Evolutionary conservation across 1,139 yeast genomes (phyloP).

Genomic region (Suhomyces atakaporum): DNA sequence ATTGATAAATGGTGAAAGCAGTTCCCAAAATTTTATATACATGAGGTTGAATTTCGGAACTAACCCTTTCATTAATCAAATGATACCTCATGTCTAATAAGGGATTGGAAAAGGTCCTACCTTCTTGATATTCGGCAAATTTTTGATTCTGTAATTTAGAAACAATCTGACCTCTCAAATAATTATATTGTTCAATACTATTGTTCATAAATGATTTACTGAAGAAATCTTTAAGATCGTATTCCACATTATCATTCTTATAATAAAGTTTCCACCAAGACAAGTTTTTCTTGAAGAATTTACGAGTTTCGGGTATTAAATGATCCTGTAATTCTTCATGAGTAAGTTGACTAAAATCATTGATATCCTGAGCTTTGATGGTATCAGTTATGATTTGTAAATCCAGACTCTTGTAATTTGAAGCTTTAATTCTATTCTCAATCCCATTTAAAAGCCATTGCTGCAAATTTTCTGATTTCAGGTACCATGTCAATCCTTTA

Average conservation of each 20-base stretch:
- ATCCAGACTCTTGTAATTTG: constrained; percentile 2
- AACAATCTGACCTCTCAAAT: constrained; percentile 39
- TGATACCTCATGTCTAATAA: constrained; percentile 32
- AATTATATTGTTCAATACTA: constrained; percentile 44
- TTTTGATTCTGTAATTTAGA: constrained; percentile 20
- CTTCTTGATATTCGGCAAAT: constrained; percentile 19
- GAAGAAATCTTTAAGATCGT: constrained; percentile 45
- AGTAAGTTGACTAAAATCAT: constrained; percentile 32
- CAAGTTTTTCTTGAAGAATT: constrained; percentile 34
- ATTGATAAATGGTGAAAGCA: constrained; percentile 41
- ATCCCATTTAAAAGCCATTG: constrained; percentile 31
- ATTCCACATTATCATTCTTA: constrained; percentile 49
- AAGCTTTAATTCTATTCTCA: constrained; percentile 8
- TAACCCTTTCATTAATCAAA: constrained; percentile 29
- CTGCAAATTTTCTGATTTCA: constrained; percentile 24
- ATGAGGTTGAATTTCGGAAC: constrained; percentile 41
- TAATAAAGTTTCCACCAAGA: constrained; percentile 49
- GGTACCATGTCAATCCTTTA: constrained; percentile 35
- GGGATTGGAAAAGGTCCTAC: constrained; percentile 28
- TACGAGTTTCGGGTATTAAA: constrained; percentile 34
- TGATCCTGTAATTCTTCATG: constrained; percentile 42
- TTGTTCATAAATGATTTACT: constrained; percentile 37
- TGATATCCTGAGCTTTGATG: constrained; percentile 23
- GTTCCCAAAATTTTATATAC: constrained; percentile 33
- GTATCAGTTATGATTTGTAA: constrained; percentile 15